These are phyloP conservation scores for Plasmodium falciparum DNA, from an alignment of 169 alveolate species.

Conservation along the genomic window DNA sequence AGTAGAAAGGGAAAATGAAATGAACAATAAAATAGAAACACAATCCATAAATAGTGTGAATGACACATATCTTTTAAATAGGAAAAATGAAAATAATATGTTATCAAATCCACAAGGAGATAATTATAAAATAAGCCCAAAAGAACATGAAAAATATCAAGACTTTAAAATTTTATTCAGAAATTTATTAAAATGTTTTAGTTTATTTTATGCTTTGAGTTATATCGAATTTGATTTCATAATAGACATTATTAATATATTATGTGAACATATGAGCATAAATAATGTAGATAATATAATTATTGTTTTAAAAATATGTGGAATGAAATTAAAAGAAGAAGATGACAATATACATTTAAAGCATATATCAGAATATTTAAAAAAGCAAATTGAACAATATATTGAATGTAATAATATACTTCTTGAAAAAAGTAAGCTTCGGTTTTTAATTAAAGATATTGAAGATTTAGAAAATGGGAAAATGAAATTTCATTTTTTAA, in stretches of 20 bases:
- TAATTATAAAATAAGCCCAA: slow-evolving; percentile 3
- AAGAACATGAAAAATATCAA: slow-evolving; percentile 58
- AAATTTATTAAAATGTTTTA: slow-evolving; percentile 54
- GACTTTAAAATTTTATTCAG: slow-evolving; percentile 49
- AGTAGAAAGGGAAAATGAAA: slow-evolving; percentile 51
- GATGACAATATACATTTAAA: slow-evolving; percentile 65
- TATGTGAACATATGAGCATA: slow-evolving; percentile 69
- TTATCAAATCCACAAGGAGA: not conserved
- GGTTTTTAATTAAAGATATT: slow-evolving; percentile 72
- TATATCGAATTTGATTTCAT: slow-evolving; percentile 68
- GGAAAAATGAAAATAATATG: not conserved
- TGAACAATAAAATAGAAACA: not conserved
- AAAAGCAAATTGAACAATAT: slow-evolving; percentile 51
- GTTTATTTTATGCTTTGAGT: slow-evolving; percentile 54
- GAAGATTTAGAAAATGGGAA: slow-evolving; percentile 74
- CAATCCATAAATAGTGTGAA: not conserved
- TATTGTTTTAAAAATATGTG: slow-evolving; percentile 68
- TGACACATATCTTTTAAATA: not conserved
- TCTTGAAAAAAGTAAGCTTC: slow-evolving; percentile 52
- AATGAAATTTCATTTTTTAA: slow-evolving; percentile 75
- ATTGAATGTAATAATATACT: slow-evolving; percentile 22
- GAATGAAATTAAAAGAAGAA: slow-evolving; percentile 42
- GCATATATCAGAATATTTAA: slow-evolving; percentile 41
- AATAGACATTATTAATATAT: slow-evolving; percentile 62
- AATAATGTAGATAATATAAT: slow-evolving; percentile 73